Base-by-base conservation (phyloP, 1,139 yeast species). In the Debaryomyces fabryi region DNA sequence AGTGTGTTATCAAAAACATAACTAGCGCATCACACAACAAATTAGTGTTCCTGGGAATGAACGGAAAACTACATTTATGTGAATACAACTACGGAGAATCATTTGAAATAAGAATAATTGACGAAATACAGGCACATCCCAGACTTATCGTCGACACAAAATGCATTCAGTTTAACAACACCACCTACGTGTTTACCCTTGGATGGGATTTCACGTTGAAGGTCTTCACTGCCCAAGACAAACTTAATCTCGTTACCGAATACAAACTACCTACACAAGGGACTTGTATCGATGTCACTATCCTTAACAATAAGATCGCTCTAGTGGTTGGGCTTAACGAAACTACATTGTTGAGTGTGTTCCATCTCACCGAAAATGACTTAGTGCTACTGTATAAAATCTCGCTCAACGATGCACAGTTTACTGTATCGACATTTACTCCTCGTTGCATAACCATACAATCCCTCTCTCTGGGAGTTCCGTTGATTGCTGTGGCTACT, bases 361-460 rank as follows among this genome's bases (percentile, higher is more conserved):
- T 78, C 45, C 58, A 68, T 0, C 56, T 59, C 18, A 39, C 53
- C 4, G 46, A 53, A 3, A 47, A 52, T 6, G 38, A 50, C 21
- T 41, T 67, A 45, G 50, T 46, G 15, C 52, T 78, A 3, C 46
- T 70, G 12, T 74, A 72, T 49, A 78, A 78, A 53, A 67, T 87
- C 5, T 85, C 93, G 0, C 67, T 87, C 48, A 87, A 86, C 60
- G 91, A 85, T 60, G 88, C 95, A 0, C 87, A 86, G 56, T 88
- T 86, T 58, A 77, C 84, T n/a, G 78, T 85, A 33, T 79, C 82
- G 49, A 78, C 84, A 1, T 88, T 88, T 62, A 77, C 85, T 18
- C 86, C 89, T 2, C 72, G 83, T 65, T 67, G 71, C 37, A 66
- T 85, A 38, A 58, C 72, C 4, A 58, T 78, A 29, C 62, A 57